These are phyloP conservation scores for Microdochium bolleyi DNA, from an alignment of 2,329 filamentous ascomycete genomes.

Conservation along the genomic window DNA sequence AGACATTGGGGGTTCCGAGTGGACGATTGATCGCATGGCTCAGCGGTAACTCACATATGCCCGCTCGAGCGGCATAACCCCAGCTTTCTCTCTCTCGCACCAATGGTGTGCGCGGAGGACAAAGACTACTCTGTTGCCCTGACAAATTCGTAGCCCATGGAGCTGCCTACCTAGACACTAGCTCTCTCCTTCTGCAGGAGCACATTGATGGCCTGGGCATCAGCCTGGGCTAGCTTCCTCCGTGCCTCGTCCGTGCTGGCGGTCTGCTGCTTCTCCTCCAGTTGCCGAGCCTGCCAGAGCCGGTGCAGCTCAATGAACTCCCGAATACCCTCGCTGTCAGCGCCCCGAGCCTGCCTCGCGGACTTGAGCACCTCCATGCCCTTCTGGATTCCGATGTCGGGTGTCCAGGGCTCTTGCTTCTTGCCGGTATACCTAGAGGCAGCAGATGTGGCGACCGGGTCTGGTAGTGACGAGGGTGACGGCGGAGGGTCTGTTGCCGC, in stretches of 20 bases:
- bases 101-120: too few species aligned
- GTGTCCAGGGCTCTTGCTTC: constrained; percentile 42
- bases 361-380: constrained; percentile 45
- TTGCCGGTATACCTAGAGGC: constrained; percentile 18
- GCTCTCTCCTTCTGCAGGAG: constrained; percentile 23
- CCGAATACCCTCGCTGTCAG: constrained; percentile 49
- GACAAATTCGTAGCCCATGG: too few species aligned
- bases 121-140: too few species aligned
- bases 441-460: constrained; percentile 5
- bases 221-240: constrained; percentile 36
- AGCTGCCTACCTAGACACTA: neutral
- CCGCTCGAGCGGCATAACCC: too few species aligned
- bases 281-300: constrained; percentile 23
- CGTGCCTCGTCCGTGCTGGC: constrained; percentile 28
- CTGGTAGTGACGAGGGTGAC: neutral
- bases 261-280: constrained; percentile 10
- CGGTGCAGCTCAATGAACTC: constrained; percentile 54
- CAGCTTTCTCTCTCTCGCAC: too few species aligned
- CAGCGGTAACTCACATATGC: too few species aligned
- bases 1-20: too few species aligned
- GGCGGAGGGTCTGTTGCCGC: constrained; percentile 19
- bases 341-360: constrained; percentile 39
- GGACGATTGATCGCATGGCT: too few species aligned
- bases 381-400: constrained; percentile 47
- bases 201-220: constrained; percentile 39